Evolutionary conservation across 192 early-diverging fungal genomes (phyloP).

Genomic region (Entrophospora sp.): DNA sequence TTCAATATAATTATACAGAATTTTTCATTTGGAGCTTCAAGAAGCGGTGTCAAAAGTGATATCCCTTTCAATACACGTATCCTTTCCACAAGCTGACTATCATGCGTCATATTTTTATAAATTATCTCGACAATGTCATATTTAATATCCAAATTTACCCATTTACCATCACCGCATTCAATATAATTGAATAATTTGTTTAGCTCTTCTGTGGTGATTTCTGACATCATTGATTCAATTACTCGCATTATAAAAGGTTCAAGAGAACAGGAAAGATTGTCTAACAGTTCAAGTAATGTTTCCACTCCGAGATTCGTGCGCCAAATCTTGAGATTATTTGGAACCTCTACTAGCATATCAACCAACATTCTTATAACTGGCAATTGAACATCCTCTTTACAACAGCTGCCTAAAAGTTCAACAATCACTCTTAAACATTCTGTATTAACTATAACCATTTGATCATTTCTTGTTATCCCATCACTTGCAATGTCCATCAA

Average conservation of each 20-base stretch:
- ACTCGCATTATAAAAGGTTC: slow-evolving; percentile 34
- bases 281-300: slow-evolving; percentile 28
- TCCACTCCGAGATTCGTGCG: slow-evolving; percentile 23
- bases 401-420: slow-evolving; percentile 20
- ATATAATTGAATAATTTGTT: slow-evolving; percentile 28
- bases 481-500: slow-evolving; percentile 33
- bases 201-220: slow-evolving; percentile 30
- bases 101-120: slow-evolving; percentile 32
- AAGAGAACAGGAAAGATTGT: slow-evolving; percentile 24
- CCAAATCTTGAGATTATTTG: slow-evolving; percentile 31
- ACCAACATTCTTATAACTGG: slow-evolving; percentile 31
- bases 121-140: slow-evolving; percentile 32
- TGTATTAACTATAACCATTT: slow-evolving; percentile 28
- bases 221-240: slow-evolving; percentile 33
- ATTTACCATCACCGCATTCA: slow-evolving; percentile 25
- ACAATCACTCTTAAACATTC: slow-evolving; percentile 27
- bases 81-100: slow-evolving; percentile 25
- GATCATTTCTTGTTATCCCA: slow-evolving; percentile 33
- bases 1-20: slow-evolving; percentile 30
- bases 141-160: slow-evolving; percentile 23
- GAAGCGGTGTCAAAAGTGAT: slow-evolving; percentile 25
- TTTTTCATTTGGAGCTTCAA: slow-evolving; percentile 32
- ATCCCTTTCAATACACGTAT: slow-evolving; percentile 29
- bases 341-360: slow-evolving; percentile 30
- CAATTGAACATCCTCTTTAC: slow-evolving; percentile 27